Base-by-base conservation (phyloP, 1,139 yeast species). In the Lodderomyces oxycetoniae region DNA sequence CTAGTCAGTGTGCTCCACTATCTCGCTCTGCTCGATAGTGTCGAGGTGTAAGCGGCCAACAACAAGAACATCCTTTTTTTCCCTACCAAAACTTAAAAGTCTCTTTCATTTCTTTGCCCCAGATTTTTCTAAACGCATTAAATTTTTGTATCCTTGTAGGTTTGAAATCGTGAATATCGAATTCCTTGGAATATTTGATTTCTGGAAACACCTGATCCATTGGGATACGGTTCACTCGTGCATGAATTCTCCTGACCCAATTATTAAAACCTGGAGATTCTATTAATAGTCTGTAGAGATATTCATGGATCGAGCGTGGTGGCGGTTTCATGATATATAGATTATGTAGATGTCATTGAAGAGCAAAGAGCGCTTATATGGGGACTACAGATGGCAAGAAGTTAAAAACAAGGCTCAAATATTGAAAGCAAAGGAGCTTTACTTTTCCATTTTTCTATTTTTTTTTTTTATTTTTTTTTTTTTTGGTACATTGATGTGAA, bases 211-310 rank as follows among this genome's bases (percentile, higher is more conserved):
- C 34, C 12, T 34, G 33, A 7, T 47, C 40, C 30, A 43, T 51
- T 44, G 66, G 70, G 11, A 82, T 67, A 2, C 84, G 76, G 50
- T 87, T 86, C 14, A 86, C 71, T 37, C 66, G 64, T 27, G 82
- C 81, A 49, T 81, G 83, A 1, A 82, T 60, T 12, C 66, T 62
- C 30, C 79, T 66, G 4, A 86, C 96, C 63, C 83, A 76, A 30
- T 76, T 62, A 47, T 83, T 81, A 50, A 87, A 87, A 1, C 72
- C 63, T 1, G 72, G 75, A 5, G 91, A 80, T 28, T 65, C 67
- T 45, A 85, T 67, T 5, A 83, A 61, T 23, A 48, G 46, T 7
- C 59, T 47, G 43, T 71, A 77, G 5, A 77, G 53, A 41, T 63
- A 59, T 50, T 75, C 79, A 43, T 74, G 77, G 15, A 74, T 38